A percentile compares a stretch with the other conserved stretches of the same genome.
These are phyloP conservation scores for Neurospora sublineolata DNA, from an alignment of 495 filamentous ascomycete genomes.

Conservation along the genomic window DNA sequence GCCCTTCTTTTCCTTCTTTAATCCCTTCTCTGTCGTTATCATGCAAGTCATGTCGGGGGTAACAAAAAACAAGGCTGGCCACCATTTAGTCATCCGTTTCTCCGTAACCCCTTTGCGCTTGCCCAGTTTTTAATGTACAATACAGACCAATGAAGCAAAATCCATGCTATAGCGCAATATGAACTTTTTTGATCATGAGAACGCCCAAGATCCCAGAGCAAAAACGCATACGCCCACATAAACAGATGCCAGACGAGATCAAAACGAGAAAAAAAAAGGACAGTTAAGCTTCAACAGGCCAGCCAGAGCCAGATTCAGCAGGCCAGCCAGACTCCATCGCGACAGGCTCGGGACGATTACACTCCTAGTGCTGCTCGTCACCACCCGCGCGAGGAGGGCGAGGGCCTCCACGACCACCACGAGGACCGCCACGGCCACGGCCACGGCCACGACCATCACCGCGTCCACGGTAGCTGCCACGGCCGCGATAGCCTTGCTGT, in stretches of 20 bases:
- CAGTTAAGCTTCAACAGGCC: neutral
- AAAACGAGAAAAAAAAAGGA: conserved; percentile 5
- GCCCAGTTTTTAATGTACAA: conserved; percentile 9
- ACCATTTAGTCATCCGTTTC: neutral
- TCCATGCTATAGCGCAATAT: conserved; percentile 5
- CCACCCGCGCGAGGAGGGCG: conserved; percentile 13
- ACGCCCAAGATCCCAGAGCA: conserved; percentile 13
- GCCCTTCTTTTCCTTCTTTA: neutral
- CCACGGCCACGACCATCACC: conserved; percentile 38
- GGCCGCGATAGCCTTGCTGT: conserved; percentile 19
- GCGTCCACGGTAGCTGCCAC: conserved; percentile 46
- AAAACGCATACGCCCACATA: conserved; percentile 7
- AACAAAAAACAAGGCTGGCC: neutral
- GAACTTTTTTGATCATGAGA: conserved; percentile 8
- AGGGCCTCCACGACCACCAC: conserved; percentile 16
- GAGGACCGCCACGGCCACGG: conserved; percentile 34
- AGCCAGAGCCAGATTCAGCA: neutral
- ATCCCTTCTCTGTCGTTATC: neutral
- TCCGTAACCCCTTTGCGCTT: neutral
- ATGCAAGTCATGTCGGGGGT: neutral
- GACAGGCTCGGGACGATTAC: neutral
- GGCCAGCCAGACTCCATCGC: neutral
- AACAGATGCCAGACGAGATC: conserved; percentile 14
- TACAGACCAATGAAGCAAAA: conserved; percentile 5
- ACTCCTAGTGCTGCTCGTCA: conserved; percentile 11